Evolutionary conservation across 2,329 filamentous ascomycete species (phyloP).

Genomic region (Scedosporium aurantiacum): DNA sequence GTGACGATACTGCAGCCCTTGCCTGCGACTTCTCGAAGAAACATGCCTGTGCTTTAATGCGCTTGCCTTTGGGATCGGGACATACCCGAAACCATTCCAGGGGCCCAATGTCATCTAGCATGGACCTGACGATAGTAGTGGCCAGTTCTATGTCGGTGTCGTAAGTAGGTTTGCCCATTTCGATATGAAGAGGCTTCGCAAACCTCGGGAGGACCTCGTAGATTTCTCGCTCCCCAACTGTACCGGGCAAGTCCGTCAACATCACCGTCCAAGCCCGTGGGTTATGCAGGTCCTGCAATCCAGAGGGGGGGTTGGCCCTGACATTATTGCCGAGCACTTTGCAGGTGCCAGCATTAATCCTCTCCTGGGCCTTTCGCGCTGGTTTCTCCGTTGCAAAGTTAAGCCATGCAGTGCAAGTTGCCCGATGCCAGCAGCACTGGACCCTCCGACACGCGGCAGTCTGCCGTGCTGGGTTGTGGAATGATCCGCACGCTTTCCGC

Average conservation of each 20-base stretch:
- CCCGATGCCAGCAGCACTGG: slow-evolving; percentile 24
- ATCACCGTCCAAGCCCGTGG: slow-evolving; percentile 14
- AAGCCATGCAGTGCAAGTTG: slow-evolving; percentile 17
- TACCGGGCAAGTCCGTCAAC: slow-evolving; percentile 14
- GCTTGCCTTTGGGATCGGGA: slow-evolving; percentile 16
- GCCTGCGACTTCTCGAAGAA: slow-evolving; percentile 27
- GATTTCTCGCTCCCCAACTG: slow-evolving; percentile 11
- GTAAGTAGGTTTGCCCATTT: slow-evolving; percentile 15
- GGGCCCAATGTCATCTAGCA: slow-evolving; percentile 19
- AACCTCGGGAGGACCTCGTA: slow-evolving; percentile 9
- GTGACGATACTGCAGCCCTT: slow-evolving; percentile 16
- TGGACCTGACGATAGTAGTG: slow-evolving; percentile 15
- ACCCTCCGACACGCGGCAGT: slow-evolving; percentile 20
- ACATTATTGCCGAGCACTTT: slow-evolving; percentile 14
- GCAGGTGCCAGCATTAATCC: slow-evolving; percentile 14
- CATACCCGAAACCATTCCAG: slow-evolving; percentile 23
- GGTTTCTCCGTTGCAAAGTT: slow-evolving; percentile 14
- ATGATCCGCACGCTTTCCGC: slow-evolving; percentile 7
- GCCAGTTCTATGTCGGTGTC: slow-evolving; percentile 12
- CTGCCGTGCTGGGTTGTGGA: slow-evolving; percentile 6
- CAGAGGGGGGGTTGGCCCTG: slow-evolving; percentile 4
- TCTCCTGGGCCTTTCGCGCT: slow-evolving; percentile 13
- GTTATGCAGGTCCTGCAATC: background rate
- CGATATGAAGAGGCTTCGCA: slow-evolving; percentile 12
- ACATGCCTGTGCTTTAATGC: slow-evolving; percentile 25